Conservation (phyloP, 139 green algal species). For the Micromonas pusilla region DNA sequence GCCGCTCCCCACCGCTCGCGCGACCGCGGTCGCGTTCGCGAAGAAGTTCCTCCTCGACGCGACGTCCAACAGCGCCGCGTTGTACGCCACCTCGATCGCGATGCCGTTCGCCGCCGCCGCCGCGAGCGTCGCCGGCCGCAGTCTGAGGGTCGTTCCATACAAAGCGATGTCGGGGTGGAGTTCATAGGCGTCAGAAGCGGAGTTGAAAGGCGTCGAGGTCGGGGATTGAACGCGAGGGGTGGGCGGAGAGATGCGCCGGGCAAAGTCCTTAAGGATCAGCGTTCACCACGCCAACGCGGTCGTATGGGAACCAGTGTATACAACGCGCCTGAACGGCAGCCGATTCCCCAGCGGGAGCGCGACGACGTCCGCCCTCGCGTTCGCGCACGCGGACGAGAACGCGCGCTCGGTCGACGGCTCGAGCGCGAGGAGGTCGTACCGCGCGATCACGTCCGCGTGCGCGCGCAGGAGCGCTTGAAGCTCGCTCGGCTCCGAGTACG, state of each 20-base stretch:
- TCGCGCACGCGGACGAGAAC: constrained; percentile 12
- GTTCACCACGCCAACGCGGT: too few relatives aligned
- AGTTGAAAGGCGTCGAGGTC: too few relatives aligned
- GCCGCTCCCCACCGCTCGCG: not conserved
- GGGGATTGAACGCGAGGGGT: too few relatives aligned
- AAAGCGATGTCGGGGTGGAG: too few relatives aligned
- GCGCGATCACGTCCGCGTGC: not conserved
- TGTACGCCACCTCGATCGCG: not conserved
- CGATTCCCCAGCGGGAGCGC: not conserved
- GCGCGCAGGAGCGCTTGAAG: not conserved
- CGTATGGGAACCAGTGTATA: too few relatives aligned
- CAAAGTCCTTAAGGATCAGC: too few relatives aligned
- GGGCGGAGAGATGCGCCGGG: too few relatives aligned
- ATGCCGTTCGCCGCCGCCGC: not conserved
- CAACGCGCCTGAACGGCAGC: too few relatives aligned
- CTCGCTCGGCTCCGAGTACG: not conserved
- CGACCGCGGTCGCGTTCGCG: not conserved
- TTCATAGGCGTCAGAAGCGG: too few relatives aligned
- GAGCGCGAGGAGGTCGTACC: constrained; percentile 9
- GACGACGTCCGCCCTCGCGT: not conserved
- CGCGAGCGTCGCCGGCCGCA: not conserved
- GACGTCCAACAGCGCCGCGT: not conserved
- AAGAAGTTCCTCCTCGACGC: not conserved
- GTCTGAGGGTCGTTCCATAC: too few relatives aligned
- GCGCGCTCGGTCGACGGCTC: not conserved